phyloP scores from a whole-genome alignment of 2,329 filamentous ascomycete species.

The Pestalotiopsis sp. region DNA sequence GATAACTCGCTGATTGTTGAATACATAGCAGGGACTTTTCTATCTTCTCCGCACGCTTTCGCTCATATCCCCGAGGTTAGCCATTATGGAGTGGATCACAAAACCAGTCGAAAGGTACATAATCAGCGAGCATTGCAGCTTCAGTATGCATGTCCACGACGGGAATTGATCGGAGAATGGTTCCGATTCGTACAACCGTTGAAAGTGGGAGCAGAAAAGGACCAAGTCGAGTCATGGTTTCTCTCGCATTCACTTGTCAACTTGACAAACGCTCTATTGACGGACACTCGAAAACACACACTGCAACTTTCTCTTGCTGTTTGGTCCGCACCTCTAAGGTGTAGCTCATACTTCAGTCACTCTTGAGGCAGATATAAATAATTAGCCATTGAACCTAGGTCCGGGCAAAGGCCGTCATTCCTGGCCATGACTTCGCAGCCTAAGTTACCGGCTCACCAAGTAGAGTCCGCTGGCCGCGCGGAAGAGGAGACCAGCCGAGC shows the following conservation, averaged over 20 bases:
- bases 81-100: background rate
- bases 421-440: background rate
- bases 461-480: background rate
- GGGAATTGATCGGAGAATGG: background rate
- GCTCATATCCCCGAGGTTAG: background rate
- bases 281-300: background rate
- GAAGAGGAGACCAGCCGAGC: background rate
- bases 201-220: background rate
- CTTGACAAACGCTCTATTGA: background rate
- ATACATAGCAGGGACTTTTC: background rate
- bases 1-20: background rate
- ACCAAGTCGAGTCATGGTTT: background rate
- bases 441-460: too few relatives aligned
- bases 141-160: background rate
- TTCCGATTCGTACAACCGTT: background rate
- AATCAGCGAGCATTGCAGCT: background rate
- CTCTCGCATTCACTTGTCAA: background rate
- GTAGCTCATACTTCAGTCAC: too few relatives aligned
- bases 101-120: background rate
- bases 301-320: background rate
- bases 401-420: background rate
- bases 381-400: background rate
- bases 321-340: background rate
- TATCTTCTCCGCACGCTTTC: background rate
- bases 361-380: too few relatives aligned